Evolutionary conservation across 2,329 filamentous ascomycete species (phyloP).

Genomic region (Myriosclerotinia duriaeana): DNA sequence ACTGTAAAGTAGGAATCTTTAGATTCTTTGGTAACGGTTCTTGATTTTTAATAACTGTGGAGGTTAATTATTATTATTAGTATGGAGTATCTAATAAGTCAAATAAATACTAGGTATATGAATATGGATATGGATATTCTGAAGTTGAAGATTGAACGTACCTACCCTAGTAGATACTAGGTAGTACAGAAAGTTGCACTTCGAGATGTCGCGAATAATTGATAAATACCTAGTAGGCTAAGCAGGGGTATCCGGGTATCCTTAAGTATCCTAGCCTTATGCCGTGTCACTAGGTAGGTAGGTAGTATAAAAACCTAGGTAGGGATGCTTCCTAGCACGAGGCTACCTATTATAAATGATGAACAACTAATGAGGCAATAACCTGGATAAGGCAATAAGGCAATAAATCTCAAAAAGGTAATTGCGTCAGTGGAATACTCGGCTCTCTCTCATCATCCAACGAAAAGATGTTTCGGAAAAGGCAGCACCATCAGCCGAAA

Average conservation of each 20-base stretch:
- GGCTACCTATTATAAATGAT: not conserved
- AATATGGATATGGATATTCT: not conserved
- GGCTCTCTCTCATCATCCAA: conserved; percentile 25
- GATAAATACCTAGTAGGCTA: not conserved
- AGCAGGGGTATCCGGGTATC: conserved; percentile 1
- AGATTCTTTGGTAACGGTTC: not conserved
- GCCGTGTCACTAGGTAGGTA: too few species aligned
- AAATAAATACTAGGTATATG: not conserved
- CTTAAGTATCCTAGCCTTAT: not conserved
- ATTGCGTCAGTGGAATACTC: conserved; percentile 31
- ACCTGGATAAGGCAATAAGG: not conserved
- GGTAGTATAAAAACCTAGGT: too few species aligned
- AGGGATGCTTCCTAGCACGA: not conserved
- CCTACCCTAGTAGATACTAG: not conserved
- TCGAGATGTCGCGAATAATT: conserved; percentile 12
- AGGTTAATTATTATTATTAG: not conserved
- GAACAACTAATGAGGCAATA: not conserved
- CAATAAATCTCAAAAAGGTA: conserved; percentile 16
- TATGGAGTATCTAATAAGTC: not conserved
- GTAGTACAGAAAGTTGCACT: not conserved
- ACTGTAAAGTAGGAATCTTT: not conserved
- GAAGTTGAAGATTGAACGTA: not conserved
- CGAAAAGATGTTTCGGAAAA: conserved; percentile 9
- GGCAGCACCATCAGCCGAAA: conserved; percentile 2
- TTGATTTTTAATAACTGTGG: not conserved